Conservation (phyloP, 2,329 filamentous ascomycete genomes). For the Arthrobotrys sinensis region DNA sequence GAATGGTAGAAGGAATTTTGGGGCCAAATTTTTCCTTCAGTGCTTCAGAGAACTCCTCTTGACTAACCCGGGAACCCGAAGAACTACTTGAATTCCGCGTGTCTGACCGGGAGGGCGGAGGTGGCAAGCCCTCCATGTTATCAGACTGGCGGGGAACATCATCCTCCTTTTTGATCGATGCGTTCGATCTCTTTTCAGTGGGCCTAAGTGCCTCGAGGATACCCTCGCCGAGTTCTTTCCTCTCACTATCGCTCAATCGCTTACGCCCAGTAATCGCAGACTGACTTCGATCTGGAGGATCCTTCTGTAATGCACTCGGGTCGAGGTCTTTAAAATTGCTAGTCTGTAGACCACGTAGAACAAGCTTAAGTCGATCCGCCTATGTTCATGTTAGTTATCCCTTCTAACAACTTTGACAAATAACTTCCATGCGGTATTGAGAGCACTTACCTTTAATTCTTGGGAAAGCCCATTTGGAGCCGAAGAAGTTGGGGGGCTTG, state of each 20-base stretch:
- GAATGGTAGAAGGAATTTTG: conserved; percentile 52
- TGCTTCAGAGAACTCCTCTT: conserved; percentile 54
- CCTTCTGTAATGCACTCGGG: neutral
- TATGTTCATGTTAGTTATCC: conserved; percentile 11
- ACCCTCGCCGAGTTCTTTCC: conserved; percentile 9
- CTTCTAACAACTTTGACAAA: neutral
- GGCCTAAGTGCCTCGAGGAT: conserved; percentile 27
- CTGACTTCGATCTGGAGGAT: neutral
- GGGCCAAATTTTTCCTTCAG: conserved; percentile 49
- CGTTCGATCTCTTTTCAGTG: conserved; percentile 2
- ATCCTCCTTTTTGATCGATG: neutral
- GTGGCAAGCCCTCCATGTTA: neutral
- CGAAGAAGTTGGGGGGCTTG: conserved; percentile 9
- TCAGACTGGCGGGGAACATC: neutral
- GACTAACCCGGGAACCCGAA: conserved; percentile 48
- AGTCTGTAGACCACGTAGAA: conserved; percentile 44
- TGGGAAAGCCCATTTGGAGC: neutral
- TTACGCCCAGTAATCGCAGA: neutral
- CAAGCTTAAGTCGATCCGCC: conserved; percentile 42
- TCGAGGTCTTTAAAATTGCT: conserved; percentile 16
- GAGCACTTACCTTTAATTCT: conserved; percentile 24
- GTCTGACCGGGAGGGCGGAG: conserved; percentile 18
- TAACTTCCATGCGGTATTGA: neutral
- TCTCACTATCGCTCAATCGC: conserved; percentile 2
- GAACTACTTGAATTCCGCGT: conserved; percentile 54